These are phyloP conservation scores for Geosmithia morbida DNA, from an alignment of 2,329 filamentous ascomycete species.

Conservation along the genomic window DNA sequence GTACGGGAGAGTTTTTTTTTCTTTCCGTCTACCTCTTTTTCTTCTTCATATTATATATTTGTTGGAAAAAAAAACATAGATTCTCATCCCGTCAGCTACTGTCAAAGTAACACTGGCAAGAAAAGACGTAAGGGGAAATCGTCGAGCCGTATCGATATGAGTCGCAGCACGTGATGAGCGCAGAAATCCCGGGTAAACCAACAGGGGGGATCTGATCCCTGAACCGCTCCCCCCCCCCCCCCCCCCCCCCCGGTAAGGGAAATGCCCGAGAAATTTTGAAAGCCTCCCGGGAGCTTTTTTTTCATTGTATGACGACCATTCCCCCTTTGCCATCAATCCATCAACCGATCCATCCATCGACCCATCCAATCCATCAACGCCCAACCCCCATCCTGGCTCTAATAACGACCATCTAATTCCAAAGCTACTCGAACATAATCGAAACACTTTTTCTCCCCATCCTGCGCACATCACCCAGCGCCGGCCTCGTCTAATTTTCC, in stretches of 20 bases:
- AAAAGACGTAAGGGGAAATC: no score
- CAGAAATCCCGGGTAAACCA: constrained; percentile 1
- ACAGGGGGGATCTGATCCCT: not conserved
- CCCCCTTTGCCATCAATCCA: not conserved
- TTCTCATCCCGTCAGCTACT: no score
- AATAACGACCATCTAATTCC: not conserved
- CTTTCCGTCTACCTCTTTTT: no score
- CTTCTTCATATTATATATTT: no score
- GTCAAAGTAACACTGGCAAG: no score
- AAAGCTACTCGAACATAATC: not conserved
- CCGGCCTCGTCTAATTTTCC: not conserved
- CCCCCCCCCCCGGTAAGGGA: no score
- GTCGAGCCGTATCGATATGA: no score
- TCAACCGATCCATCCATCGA: not conserved
- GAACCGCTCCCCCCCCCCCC: no score
- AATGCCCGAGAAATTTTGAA: constrained; percentile 1
- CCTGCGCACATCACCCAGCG: not conserved
- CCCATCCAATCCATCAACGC: constrained; percentile 1
- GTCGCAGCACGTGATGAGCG: not conserved
- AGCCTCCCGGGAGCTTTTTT: not conserved
- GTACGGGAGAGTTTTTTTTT: no score
- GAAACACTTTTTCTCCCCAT: not conserved
- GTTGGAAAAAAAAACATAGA: no score
- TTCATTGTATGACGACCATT: not conserved
- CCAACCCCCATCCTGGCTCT: not conserved